These are phyloP conservation scores for Oryza coarctata DNA, from an alignment of 176 grass and related monocot genomes.

Conservation along the genomic window DNA sequence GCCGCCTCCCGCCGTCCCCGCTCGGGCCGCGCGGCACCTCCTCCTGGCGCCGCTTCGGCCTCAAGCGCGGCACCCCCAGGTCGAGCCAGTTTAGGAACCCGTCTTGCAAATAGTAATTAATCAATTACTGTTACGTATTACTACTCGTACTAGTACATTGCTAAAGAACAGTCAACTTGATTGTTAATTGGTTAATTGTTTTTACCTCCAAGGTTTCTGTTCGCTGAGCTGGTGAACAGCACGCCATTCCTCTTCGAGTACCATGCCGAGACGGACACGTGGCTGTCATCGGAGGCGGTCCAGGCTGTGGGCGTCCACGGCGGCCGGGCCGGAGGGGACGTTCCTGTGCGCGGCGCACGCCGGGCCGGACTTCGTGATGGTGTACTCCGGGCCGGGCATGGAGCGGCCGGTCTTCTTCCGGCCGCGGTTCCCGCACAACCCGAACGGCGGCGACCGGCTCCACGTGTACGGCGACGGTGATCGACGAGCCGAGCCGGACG, in stretches of 20 bases:
- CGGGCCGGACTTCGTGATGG: slow-evolving; percentile 63
- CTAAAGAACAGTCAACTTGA: neutral
- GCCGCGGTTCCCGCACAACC: slow-evolving; percentile 63
- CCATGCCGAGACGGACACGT: slow-evolving; percentile 63
- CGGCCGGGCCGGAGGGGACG: slow-evolving; percentile 18
- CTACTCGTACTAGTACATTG: neutral
- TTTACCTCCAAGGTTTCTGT: slow-evolving; percentile 55
- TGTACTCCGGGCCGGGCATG: slow-evolving; percentile 34
- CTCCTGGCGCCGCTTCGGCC: slow-evolving; percentile 81
- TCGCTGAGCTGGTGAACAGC: slow-evolving; percentile 77
- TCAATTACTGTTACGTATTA: neutral
- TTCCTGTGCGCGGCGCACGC: slow-evolving; percentile 67
- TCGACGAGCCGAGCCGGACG: slow-evolving; percentile 51
- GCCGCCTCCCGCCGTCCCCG: slow-evolving; percentile 67
- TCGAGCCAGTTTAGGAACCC: slow-evolving; percentile 60
- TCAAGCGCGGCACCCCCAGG: slow-evolving; percentile 73
- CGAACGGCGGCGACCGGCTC: slow-evolving; percentile 41
- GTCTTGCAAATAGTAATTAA: slow-evolving; percentile 14
- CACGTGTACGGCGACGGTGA: slow-evolving; percentile 79
- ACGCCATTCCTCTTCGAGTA: slow-evolving; percentile 80
- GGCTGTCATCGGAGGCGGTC: slow-evolving; percentile 55
- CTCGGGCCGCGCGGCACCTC: slow-evolving; percentile 91
- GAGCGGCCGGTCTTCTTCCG: slow-evolving; percentile 57
- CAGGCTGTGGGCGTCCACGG: neutral
- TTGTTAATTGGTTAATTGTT: neutral